These are phyloP conservation scores for Acanthamoeba triangularis DNA, from an alignment of 208 protist genomes.

Conservation along the genomic window DNA sequence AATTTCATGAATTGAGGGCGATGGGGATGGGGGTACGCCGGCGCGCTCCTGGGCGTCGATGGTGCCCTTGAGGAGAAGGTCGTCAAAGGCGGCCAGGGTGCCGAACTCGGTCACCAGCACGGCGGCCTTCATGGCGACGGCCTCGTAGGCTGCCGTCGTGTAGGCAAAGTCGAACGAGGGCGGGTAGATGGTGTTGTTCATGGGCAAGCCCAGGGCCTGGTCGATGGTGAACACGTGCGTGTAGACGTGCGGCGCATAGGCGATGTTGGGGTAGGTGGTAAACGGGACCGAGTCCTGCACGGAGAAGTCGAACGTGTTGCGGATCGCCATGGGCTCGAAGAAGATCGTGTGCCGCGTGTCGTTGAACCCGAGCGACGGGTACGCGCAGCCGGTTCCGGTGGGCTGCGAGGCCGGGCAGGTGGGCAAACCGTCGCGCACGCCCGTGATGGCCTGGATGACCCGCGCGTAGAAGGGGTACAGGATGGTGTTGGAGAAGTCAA, in stretches of 20 bases:
- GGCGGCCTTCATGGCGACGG: neutral
- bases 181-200: conserved; percentile 12
- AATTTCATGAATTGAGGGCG: too few species aligned
- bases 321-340: conserved; percentile 52
- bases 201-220: neutral
- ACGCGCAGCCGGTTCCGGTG: neutral
- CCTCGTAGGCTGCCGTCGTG: neutral
- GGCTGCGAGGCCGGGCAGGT: neutral
- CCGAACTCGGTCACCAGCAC: conserved; percentile 23
- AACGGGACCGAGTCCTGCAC: neutral
- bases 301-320: conserved; percentile 20
- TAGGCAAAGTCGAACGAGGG: neutral
- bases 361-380: conserved; percentile 18
- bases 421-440: conserved; percentile 10
- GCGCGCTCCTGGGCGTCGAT: neutral
- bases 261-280: conserved; percentile 1
- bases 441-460: conserved; percentile 27
- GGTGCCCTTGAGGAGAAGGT: neutral
- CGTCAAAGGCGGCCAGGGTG: neutral
- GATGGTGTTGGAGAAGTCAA: neutral
- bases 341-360: neutral
- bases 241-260: conserved; percentile 7
- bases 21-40: neutral
- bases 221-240: conserved; percentile 38
- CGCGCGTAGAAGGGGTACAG: conserved; percentile 4